A percentile compares a stretch with the other conserved stretches of the same genome.
Conservation (phyloP, 352 stramenopile species). For the Saprolegnia parasitica region DNA sequence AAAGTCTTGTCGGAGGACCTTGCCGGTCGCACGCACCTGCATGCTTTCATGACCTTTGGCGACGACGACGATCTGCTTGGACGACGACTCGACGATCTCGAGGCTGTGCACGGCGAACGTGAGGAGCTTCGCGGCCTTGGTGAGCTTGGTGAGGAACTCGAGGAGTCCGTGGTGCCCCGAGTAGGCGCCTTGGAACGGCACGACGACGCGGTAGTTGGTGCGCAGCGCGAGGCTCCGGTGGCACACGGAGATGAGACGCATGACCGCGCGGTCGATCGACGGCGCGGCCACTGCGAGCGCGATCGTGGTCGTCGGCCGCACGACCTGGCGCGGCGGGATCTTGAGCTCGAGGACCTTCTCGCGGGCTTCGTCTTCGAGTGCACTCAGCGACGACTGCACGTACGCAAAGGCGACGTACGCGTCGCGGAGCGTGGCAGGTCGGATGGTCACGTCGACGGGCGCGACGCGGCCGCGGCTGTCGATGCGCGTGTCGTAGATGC, state of each 20-base stretch:
- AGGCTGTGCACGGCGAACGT: constrained; percentile 74
- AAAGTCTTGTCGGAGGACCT: constrained; percentile 81
- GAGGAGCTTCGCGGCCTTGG: constrained; percentile 58
- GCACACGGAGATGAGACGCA: constrained; percentile 73
- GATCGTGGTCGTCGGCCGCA: constrained; percentile 50
- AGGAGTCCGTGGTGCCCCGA: constrained; percentile 65
- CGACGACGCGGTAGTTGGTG: constrained; percentile 84
- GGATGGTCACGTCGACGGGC: not conserved
- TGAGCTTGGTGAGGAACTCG: constrained; percentile 69
- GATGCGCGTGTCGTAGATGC: constrained; percentile 48
- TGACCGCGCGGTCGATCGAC: constrained; percentile 53
- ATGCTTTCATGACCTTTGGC: constrained; percentile 72
- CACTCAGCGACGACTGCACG: constrained; percentile 57
- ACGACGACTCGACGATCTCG: not conserved
- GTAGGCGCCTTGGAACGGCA: constrained; percentile 79
- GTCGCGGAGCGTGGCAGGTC: constrained; percentile 41
- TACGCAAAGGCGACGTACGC: constrained; percentile 79
- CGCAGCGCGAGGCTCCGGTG: constrained; percentile 68
- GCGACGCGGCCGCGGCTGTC: not conserved
- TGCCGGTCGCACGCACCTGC: constrained; percentile 76
- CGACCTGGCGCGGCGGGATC: constrained; percentile 29
- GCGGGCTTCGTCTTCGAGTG: constrained; percentile 26
- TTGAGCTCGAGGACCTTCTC: not conserved
- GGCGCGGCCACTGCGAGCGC: constrained; percentile 35
- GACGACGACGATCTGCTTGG: constrained; percentile 47